phyloP scores from a whole-genome alignment of 805 yeast genomes.

The Metschnikowia cerradonensis region DNA sequence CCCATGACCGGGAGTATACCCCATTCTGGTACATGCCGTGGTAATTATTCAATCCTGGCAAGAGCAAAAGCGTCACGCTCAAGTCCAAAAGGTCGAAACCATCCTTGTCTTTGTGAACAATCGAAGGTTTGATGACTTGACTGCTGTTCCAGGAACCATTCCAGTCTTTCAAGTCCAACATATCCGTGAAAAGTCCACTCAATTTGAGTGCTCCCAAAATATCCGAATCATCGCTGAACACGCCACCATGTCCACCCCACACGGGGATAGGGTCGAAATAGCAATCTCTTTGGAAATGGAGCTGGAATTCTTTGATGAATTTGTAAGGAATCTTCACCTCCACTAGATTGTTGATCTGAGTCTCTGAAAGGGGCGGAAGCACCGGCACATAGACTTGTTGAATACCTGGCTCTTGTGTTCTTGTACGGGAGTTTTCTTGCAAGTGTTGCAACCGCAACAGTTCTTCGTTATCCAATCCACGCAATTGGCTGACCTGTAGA shows the following conservation, averaged over 20 bases:
- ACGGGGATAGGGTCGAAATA: constrained; percentile 20
- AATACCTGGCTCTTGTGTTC: constrained; percentile 1
- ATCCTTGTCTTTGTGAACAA: constrained; percentile 13
- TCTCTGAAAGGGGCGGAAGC: constrained; percentile 35
- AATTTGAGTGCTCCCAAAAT: constrained; percentile 71
- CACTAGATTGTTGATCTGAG: constrained; percentile 44
- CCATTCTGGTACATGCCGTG: constrained; percentile 65
- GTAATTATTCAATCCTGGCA: constrained; percentile 69
- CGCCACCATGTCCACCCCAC: constrained; percentile 81
- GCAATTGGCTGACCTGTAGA: constrained; percentile 25
- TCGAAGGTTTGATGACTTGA: constrained; percentile 25
- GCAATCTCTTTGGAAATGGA: constrained; percentile 32
- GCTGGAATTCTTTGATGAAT: constrained; percentile 33
- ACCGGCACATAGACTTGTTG: constrained; percentile 27
- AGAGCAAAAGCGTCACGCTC: constrained; percentile 52
- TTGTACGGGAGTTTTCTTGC: constrained; percentile 16
- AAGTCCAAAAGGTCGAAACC: constrained; percentile 39
- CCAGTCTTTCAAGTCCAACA: constrained; percentile 29
- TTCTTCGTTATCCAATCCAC: constrained; percentile 26
- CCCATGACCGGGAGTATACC: constrained; percentile 75
- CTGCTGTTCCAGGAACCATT: constrained; percentile 25
- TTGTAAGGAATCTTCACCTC: constrained; percentile 55
- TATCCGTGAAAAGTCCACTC: constrained; percentile 55
- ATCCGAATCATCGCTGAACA: constrained; percentile 93
- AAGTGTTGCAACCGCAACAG: constrained; percentile 21